Base-by-base conservation (phyloP, 495 filamentous ascomycete species). In the Cryomyces minteri region DNA sequence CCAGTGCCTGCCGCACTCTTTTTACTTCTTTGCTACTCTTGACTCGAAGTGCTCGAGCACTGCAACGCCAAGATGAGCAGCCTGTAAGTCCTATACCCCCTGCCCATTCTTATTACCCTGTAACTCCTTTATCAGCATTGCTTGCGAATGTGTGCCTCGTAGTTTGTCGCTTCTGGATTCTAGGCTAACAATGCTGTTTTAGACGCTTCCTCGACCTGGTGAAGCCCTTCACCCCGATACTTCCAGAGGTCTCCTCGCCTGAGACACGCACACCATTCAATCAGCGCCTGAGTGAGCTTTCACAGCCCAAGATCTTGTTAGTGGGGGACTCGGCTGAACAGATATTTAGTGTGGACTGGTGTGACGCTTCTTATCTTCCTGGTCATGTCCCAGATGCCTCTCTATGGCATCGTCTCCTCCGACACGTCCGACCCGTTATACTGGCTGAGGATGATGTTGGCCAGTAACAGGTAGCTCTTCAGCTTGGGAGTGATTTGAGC, bases 401-500 rank as follows among this genome's bases (percentile, higher is more conserved):
- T 38, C 9, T 38, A 38, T 14, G 34, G 86, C 64, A 94, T 92
- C 63, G 86, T 94, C 52, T 92, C 88, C 45, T 94, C 88, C 50
- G 90, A 98, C 67, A 63, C 49, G 14, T 62, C 62, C 40, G 92
- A 99, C 70, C 92, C 92, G 50, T 70, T 99, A 58, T 99, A 96
- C 79, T 99, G 92, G 92, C 75, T 99, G 56, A 80, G 92, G 61
- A 96, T 96, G 88, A 94, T 98, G 87, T 68, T 96, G 72, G 92
- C 92, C 58, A 92, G 83, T 82, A 99, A 99, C 11, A 14, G 34
- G 34, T 14, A 10, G 9, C 34, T 38, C 12, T 38, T 38, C 12
- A 14, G 12, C 34, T 9, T 96, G 87, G 68, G 95, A 72, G 92
- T 90, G 58, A 90, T 83, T 82, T 25, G 96, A 99, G 56, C 80